These are phyloP conservation scores for Tetrapisispora iriomotensis DNA, from an alignment of 805 yeast genomes.

Conservation along the genomic window DNA sequence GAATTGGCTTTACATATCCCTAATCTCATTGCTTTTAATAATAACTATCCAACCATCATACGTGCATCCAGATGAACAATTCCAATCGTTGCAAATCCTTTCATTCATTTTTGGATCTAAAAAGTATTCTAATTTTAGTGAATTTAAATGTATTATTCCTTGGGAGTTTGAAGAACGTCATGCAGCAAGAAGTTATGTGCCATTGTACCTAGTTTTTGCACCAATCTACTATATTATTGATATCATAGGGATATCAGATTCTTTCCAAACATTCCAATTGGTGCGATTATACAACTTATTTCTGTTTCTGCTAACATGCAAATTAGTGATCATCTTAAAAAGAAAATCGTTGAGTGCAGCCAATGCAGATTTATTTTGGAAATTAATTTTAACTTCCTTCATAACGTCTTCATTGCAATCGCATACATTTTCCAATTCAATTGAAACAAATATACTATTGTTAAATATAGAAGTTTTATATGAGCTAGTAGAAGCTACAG, in stretches of 20 bases:
- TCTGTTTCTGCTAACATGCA: constrained; percentile 13
- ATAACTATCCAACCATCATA: constrained; percentile 44
- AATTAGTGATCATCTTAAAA: not conserved
- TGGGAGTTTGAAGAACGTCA: constrained; percentile 66
- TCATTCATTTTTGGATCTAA: constrained; percentile 1
- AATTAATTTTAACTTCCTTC: constrained; percentile 45
- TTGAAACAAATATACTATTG: constrained; percentile 48
- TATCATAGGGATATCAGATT: constrained; percentile 21
- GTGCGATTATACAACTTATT: constrained; percentile 40
- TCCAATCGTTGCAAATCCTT: constrained; percentile 77
- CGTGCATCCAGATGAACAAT: constrained; percentile 96
- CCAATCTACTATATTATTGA: constrained; percentile 39
- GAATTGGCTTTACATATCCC: not conserved
- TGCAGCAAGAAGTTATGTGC: constrained; percentile 56
- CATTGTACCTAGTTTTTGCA: constrained; percentile 58
- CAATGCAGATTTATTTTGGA: constrained; percentile 8
- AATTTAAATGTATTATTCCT: constrained; percentile 36
- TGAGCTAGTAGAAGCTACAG: not conserved
- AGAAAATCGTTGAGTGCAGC: not conserved
- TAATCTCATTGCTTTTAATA: not conserved
- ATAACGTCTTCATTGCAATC: constrained; percentile 71
- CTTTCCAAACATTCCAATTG: constrained; percentile 43
- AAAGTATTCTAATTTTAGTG: constrained; percentile 3
- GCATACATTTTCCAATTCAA: constrained; percentile 81
- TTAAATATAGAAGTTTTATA: constrained; percentile 34